Conservation (phyloP, 2,329 filamentous ascomycete genomes). For the Penicillium janthinellum region DNA sequence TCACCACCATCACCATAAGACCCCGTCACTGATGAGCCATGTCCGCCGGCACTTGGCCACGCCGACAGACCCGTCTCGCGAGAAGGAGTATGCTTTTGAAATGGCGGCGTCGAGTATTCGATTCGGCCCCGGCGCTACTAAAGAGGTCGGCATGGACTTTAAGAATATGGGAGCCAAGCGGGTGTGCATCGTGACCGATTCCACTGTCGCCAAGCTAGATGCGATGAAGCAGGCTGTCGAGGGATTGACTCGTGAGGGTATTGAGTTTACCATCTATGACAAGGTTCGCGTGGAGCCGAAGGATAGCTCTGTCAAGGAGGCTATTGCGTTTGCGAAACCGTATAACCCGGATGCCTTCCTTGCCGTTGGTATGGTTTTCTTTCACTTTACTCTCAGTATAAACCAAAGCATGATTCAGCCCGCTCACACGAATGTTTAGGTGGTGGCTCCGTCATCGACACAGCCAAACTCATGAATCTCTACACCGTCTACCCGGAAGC, state of each 20-base stretch:
- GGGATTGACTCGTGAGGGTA: constrained; percentile 73
- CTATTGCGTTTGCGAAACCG: constrained; percentile 81
- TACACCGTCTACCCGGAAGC: constrained; percentile 90
- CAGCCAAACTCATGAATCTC: constrained; percentile 97
- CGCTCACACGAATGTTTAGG: constrained; percentile 32
- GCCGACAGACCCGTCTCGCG: constrained; percentile 67
- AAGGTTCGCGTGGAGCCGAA: constrained; percentile 87
- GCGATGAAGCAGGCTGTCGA: constrained; percentile 89
- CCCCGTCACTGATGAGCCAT: constrained; percentile 53
- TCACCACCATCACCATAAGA: constrained; percentile 72
- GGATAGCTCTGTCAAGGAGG: constrained; percentile 88
- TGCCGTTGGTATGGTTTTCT: constrained; percentile 67
- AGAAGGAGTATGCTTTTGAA: constrained; percentile 98
- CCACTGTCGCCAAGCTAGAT: constrained; percentile 75
- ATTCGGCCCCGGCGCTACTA: constrained; percentile 89
- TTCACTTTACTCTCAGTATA: not conserved
- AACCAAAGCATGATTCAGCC: not conserved
- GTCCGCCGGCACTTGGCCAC: constrained; percentile 70
- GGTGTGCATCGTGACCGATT: constrained; percentile 90
- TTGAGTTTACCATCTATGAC: constrained; percentile 80
- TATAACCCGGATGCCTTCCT: constrained; percentile 85
- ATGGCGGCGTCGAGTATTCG: constrained; percentile 96
- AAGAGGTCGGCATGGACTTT: constrained; percentile 97
- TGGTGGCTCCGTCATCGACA: constrained; percentile 94
- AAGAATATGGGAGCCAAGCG: constrained; percentile 84